Evolutionary conservation across 495 filamentous ascomycete species (phyloP).

Genomic region (Ascodesmis nigricans): DNA sequence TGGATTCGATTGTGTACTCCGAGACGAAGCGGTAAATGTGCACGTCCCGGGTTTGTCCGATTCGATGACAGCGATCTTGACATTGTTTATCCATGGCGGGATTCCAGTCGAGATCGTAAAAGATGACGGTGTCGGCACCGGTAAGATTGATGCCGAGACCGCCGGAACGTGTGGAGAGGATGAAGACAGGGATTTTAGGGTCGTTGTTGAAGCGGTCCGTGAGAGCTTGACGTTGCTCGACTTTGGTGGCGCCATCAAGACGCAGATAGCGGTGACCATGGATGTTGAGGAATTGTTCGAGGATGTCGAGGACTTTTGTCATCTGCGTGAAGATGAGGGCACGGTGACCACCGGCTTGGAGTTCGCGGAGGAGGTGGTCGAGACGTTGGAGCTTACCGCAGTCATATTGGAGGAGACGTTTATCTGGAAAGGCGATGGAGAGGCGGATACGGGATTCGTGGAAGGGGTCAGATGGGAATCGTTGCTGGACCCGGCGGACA

Average conservation of each 20-base stretch:
- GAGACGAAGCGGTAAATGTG: slow-evolving; percentile 95
- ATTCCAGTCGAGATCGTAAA: slow-evolving; percentile 99
- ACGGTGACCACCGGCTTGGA: slow-evolving; percentile 77
- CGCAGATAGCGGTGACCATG: slow-evolving; percentile 92
- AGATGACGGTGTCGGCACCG: slow-evolving; percentile 94
- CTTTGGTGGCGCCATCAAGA: slow-evolving; percentile 80
- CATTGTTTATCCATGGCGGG: slow-evolving; percentile 99
- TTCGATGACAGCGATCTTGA: slow-evolving; percentile 92
- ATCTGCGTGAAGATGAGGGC: slow-evolving; percentile 98
- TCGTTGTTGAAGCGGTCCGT: slow-evolving; percentile 97
- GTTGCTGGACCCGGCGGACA: slow-evolving; percentile 28
- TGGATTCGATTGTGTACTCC: slow-evolving; percentile 96
- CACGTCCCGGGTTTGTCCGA: slow-evolving; percentile 93
- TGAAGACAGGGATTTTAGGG: slow-evolving; percentile 75
- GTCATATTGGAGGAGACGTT: slow-evolving; percentile 84
- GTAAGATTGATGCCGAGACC: slow-evolving; percentile 93
- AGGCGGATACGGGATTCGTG: slow-evolving; percentile 83
- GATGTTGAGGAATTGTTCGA: slow-evolving; percentile 96
- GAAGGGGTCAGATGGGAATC: slow-evolving; percentile 43
- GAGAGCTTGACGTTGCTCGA: slow-evolving; percentile 84
- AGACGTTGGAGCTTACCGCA: slow-evolving; percentile 92
- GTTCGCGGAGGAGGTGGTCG: slow-evolving; percentile 60
- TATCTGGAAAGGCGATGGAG: slow-evolving; percentile 93
- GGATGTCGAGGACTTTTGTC: slow-evolving; percentile 94
- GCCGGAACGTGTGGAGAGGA: slow-evolving; percentile 82